A percentile compares a stretch with the other conserved stretches of the same genome.
These are phyloP conservation scores for Cymbomonas tetramitiformis DNA, from an alignment of 139 green algal species.

Conservation along the genomic window DNA sequence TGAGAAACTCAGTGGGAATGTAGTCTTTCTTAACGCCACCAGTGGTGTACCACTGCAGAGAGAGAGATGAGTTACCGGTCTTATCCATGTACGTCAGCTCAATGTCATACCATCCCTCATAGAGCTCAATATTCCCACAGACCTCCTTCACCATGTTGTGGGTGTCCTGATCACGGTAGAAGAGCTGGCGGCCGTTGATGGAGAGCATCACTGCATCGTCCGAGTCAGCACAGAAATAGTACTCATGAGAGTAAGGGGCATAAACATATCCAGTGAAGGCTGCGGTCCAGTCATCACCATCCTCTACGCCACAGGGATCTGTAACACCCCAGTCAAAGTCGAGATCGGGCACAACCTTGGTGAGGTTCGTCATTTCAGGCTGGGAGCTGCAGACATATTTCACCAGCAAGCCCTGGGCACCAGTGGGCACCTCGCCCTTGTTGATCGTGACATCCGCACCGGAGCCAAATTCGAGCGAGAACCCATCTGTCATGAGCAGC, in stretches of 20 bases:
- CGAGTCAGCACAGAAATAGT: slow-evolving; percentile 7
- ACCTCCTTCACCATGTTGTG: no score
- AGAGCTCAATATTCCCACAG: slow-evolving; percentile 13
- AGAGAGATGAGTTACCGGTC: slow-evolving; percentile 1
- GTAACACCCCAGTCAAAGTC: not conserved
- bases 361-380: no score
- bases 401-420: not conserved
- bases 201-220: slow-evolving; percentile 9
- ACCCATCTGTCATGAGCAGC: slow-evolving; percentile 9
- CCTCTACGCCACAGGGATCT: not conserved
- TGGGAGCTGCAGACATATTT: not conserved
- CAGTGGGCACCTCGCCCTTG: not conserved
- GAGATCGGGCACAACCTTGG: not conserved
- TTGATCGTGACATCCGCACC: not conserved
- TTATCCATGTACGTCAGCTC: slow-evolving; percentile 18
- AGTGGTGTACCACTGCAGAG: not conserved
- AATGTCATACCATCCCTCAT: slow-evolving; percentile 6
- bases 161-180: no score
- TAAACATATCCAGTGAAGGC: slow-evolving; percentile 15
- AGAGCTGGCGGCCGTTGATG: no score
- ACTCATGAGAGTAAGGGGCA: slow-evolving; percentile 2
- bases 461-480: slow-evolving; percentile 4
- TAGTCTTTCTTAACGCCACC: not conserved
- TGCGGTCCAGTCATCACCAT: slow-evolving; percentile 1
- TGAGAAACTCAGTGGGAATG: slow-evolving; percentile 9